Base-by-base conservation (phyloP, 148 eudicot species). In the Selenicereus undatus region DNA sequence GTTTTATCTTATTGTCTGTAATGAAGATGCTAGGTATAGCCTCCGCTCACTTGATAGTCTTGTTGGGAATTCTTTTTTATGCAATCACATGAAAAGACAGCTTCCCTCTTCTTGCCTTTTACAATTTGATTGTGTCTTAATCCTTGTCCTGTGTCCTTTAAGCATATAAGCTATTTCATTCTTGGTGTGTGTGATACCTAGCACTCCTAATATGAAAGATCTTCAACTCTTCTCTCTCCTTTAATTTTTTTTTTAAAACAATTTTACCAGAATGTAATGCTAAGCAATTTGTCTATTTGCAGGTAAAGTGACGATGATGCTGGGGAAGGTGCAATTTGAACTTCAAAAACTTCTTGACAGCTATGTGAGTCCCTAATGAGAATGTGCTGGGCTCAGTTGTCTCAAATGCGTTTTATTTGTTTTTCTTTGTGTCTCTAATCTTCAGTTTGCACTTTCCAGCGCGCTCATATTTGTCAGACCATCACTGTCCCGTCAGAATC, bases 401-500 rank as follows among this genome's bases (percentile, higher is more conserved):
- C 45, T 17, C 6, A 70, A 75, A 22, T 1, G 9, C 52, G n/a
- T 78, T 36, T 26, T n/a, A 22, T 56, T 30, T 42, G 32, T 30
- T 26, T 30, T 26, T 78, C 81, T 56, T 13, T 4, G 71, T 76
- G 50, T 72, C 64, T 27, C 82, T 79, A 17, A 85, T 54, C 54
- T 76, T 79, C 50, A 80, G 21, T 29, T 78, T 76, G 72, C 50
- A 78, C 27, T 81, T 88, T 85, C 43, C 94, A 95, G 99, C 97
- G 99, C 5, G 81, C 89, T 68, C 99, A 95, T 91, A 92, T 95
- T 71, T 77, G 80, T 78, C 91, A 83, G 84, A 95, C 99, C 24
- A 93, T 95, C 78, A 90, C 99, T 43, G 82, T 88, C 81, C 99
- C 99, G 62, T 95, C 99, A 52, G 97, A 93, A 87, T 95, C 99